Base-by-base conservation (phyloP, 495 filamentous ascomycete species). In the Zalerion maritima region DNA sequence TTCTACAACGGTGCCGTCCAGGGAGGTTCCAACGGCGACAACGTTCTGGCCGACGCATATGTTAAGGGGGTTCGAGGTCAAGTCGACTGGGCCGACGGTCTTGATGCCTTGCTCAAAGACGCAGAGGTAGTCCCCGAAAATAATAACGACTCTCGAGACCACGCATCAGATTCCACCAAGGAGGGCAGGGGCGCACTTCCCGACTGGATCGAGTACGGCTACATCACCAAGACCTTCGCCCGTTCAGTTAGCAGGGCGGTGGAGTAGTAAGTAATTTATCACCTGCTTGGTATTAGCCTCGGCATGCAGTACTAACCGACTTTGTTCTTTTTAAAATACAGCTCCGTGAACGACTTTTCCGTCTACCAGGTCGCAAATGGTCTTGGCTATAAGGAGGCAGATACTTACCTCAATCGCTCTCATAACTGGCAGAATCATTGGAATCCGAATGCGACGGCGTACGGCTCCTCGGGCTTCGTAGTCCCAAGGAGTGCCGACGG, bases 341-440 rank as follows among this genome's bases (percentile, higher is more conserved):
- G 45, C 34, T 50, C 72, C 3, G 49, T 52, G 28, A 81, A 84
- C 41, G 78, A 84, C 42, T 82, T 82, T 36, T 61, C 55, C 0
- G 49, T 84, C 12, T 61, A 57, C 24, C 67, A 73, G 38, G 66
- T 75, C 6, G 70, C 70, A 14, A 56, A 47, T 10, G 75, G 77
- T 0, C 45, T 78, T 2, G 62, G 56, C 4, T 64, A 66, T 19
- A 25, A 31, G 0, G 75, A 80, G 30, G 56, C 62, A 4, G 17
- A 50, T 4, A 78, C 67, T 34, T 83, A 83, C 36, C 51, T 79
- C 14, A 52, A 62, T 26, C 66, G 78, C 2, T 75, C 71, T 0
- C 60, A 64, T 5, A 73, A 78, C 34, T 83, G 78, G 78, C 59
- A 69, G 6, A 78, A 80, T 42, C 75, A 80, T 37, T 85, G 75